Conservation (phyloP, 225 moss, liverwort and hornwort genomes). For the Asterella californica region DNA sequence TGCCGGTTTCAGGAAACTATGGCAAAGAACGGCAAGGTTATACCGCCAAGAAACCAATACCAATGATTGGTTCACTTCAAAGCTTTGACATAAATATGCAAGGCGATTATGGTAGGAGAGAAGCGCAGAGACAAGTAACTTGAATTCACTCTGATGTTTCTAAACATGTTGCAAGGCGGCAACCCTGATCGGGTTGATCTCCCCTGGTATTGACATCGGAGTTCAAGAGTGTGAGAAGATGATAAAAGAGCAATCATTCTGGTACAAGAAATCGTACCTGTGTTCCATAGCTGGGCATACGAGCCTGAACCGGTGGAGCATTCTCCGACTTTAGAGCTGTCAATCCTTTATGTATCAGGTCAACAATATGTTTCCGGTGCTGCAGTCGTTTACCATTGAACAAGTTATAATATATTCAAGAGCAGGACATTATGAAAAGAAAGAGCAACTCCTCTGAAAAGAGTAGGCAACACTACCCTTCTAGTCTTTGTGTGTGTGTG, state of each 20-base stretch:
- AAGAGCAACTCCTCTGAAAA: not conserved
- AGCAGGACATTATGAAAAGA: not conserved
- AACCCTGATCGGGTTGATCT: not conserved
- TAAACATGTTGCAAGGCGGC: not conserved
- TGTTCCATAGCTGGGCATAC: conserved; percentile 99
- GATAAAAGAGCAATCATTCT: not conserved
- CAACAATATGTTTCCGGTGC: conserved; percentile 84
- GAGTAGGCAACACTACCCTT: not conserved
- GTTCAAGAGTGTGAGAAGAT: not conserved
- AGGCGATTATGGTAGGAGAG: not conserved
- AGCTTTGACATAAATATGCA: not conserved
- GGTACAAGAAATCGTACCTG: conserved; percentile 43
- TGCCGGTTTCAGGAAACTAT: too few relatives aligned
- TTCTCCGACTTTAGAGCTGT: conserved; percentile 78
- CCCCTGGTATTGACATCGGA: not conserved
- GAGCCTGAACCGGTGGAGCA: conserved; percentile 67
- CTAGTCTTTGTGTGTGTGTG: not conserved
- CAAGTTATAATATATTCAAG: not conserved
- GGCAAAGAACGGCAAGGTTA: too few relatives aligned
- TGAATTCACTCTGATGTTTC: not conserved
- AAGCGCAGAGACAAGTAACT: not conserved
- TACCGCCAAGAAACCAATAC: too few relatives aligned
- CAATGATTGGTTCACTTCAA: not conserved
- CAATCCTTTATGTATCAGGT: conserved; percentile 72
- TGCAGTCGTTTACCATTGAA: conserved; percentile 30